phyloP scores from a whole-genome alignment of 163 green algal species.

The Picocystis sp. region DNA sequence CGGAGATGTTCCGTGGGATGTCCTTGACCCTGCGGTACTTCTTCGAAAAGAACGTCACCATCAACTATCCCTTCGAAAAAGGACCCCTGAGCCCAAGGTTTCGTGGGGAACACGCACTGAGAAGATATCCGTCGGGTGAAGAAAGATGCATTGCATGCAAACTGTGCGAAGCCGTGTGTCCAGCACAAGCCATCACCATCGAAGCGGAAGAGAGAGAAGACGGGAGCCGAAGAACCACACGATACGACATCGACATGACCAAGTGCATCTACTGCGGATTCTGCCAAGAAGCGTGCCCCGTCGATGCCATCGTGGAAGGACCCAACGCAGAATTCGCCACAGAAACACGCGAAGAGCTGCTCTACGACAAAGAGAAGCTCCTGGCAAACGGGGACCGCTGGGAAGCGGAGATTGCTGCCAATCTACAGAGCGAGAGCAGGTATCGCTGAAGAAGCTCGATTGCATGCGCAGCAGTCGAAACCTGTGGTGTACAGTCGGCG shows the following conservation, averaged over 20 bases:
- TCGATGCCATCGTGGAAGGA: constrained; percentile 95
- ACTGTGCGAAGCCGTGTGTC: constrained; percentile 85
- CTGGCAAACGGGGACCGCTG: constrained; percentile 87
- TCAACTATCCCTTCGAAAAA: constrained; percentile 99
- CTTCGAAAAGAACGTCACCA: constrained; percentile 95
- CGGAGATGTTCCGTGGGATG: constrained; percentile 81
- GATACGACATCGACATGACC: constrained; percentile 50
- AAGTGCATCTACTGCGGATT: constrained; percentile 98
- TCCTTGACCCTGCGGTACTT: constrained; percentile 79
- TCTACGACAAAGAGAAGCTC: constrained; percentile 99
- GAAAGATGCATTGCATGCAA: constrained; percentile 99
- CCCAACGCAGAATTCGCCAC: constrained; percentile 98
- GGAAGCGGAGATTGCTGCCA: constrained; percentile 76
- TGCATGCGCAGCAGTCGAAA: no score
- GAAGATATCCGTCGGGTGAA: constrained; percentile 90
- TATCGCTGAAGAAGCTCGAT: constrained; percentile 45
- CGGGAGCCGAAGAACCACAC: constrained; percentile 75
- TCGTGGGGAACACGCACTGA: constrained; percentile 86
- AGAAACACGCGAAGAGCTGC: constrained; percentile 88
- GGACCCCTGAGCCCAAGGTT: constrained; percentile 80
- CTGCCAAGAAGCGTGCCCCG: constrained; percentile 95
- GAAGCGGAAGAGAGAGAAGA: constrained; percentile 97
- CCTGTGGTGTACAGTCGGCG: no score
- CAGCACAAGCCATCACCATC: constrained; percentile 92
- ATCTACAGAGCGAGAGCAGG: constrained; percentile 60